Conservation (phyloP, 352 stramenopile genomes). For the Phytopythium montanum region DNA sequence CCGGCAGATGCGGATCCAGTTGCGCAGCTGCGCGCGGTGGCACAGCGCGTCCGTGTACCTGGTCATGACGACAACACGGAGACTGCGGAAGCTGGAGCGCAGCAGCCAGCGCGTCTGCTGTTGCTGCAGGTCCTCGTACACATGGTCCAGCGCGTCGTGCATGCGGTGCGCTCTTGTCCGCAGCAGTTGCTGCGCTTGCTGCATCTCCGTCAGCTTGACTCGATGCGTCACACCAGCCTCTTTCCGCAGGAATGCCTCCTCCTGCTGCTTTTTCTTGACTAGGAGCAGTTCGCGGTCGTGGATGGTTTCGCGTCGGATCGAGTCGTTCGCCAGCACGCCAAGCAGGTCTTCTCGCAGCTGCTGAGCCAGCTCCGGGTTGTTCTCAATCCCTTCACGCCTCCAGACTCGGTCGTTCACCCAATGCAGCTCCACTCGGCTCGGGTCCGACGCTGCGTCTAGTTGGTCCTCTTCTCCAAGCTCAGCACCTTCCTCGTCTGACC, state of each 20-base stretch:
- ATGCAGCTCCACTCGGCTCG: slow-evolving; percentile 21
- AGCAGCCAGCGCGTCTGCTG: slow-evolving; percentile 37
- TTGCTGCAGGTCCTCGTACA: slow-evolving; percentile 46
- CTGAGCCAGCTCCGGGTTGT: slow-evolving; percentile 29
- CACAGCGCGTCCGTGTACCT: slow-evolving; percentile 43
- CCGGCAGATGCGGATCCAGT: slow-evolving; percentile 55
- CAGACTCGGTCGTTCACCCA: slow-evolving; percentile 50
- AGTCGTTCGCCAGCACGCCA: slow-evolving; percentile 27
- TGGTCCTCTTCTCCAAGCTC: slow-evolving; percentile 7
- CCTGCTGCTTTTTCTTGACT: slow-evolving; percentile 27
- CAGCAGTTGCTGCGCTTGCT: slow-evolving; percentile 47
- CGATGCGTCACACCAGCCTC: slow-evolving; percentile 40
- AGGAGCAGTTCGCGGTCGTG: slow-evolving; percentile 33
- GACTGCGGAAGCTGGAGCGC: slow-evolving; percentile 51
- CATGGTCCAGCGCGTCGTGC: slow-evolving; percentile 59
- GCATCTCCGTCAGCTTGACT: slow-evolving; percentile 41
- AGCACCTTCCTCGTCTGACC: slow-evolving; percentile 11
- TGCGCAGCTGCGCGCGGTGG: slow-evolving; percentile 43
- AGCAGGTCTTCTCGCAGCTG: slow-evolving; percentile 35
- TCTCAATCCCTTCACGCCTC: slow-evolving; percentile 35
- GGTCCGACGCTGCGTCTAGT: background rate
- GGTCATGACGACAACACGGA: slow-evolving; percentile 44
- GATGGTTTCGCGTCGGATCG: slow-evolving; percentile 24
- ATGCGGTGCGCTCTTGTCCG: slow-evolving; percentile 41
- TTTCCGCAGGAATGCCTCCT: slow-evolving; percentile 47